Base-by-base conservation (phyloP, 306 rosid genomes). In the Cajanus cajan region DNA sequence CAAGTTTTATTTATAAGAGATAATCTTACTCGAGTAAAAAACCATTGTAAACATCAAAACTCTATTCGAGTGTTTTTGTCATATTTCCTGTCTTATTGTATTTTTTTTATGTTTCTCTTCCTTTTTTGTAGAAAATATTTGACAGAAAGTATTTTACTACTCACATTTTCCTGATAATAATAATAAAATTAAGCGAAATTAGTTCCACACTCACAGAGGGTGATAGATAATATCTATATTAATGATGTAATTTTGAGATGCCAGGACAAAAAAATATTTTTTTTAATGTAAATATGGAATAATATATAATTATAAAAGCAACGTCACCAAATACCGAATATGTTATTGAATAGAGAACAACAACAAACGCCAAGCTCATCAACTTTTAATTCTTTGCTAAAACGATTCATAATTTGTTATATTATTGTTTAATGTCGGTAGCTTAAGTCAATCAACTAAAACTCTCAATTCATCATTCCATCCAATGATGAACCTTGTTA, bases 251-350 rank as follows among this genome's bases (percentile, higher is more conserved):
- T 31, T 44, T 73, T 13, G 40, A 83, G 52, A 50, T 55, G 71
- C 21, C 54, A 65, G 22, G 25, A 41, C 44, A 7, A 45, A 31
- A 55, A 66, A 24, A 21, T 40, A 28, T 1, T 28, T 28, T 28
- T 28, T 28, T 28, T 28, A 28, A 28, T 28, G 31, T 28, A 28
- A n/a, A 28, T 28, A 28, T 3, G 3, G 31, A 28, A 28, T 28
- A 28, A 28, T 28, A n/a, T n/a, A n/a, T n/a, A 54, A 64, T 54
- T 5, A 59, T 45, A 19, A 47, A n/a, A 37, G 11, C 24, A 69
- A 50, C 47, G 58, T 84, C 86, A 72, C 16, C 77, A 63, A 44
- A 61, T 51, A 63, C 77, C 65, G 59, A 72, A 47, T 64, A 77
- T 45, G 70, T 41, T 68, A 68, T 73, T 8, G 15, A 3, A 62